Base-by-base conservation (phyloP, 768 basidiomycete species). In the Pleurotus pulmonarius region DNA sequence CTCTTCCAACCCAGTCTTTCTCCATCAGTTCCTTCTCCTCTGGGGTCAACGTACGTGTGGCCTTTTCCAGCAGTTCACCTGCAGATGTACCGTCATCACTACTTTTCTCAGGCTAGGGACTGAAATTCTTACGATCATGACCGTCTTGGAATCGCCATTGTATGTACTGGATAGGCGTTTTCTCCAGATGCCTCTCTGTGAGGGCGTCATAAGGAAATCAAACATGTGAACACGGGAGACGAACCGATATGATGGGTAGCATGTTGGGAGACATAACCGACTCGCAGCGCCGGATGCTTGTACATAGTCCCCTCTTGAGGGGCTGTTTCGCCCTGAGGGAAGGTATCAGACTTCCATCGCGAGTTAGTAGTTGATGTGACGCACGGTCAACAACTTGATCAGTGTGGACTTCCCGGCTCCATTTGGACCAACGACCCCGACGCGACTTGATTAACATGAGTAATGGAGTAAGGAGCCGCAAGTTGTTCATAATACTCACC, bases 101-200 rank as follows among this genome's bases (percentile, higher is more conserved):
- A 12, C 22, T 13, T 18, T 49, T 40, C 58, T 48, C 15, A 16
- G 55, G 41, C 34, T 20, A 61, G 58, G 45, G 34, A 60, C 51
- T 56, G 43, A 61, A 15, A 56, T 8, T 77, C 85, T 61, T 69
- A 90, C 94, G 90, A 79, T 98, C 95, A 72, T 96, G 90, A 48
- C 95, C 96, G 70, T 97, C 95, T 69, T 98, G 95, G 84, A 94
- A 98, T 64, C 95, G 90, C 95, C 95, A 98, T 75, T 97, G 94
- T 64, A 98, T 97, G 67, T 98, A 98, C 55, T 88, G 89, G 58
- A 95, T 91, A 22, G 96, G 92, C 4, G 94, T 96, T 76, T 98
- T 97, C 73, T 96, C 94, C 44, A 98, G 70, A 75, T 98, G 95
- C 64, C 84, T 88, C 69, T 96, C 92, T 90, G 68, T 59, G 20